Conservation (phyloP, 108 stramenopile species). For the Skeletonema marinoi region DNA sequence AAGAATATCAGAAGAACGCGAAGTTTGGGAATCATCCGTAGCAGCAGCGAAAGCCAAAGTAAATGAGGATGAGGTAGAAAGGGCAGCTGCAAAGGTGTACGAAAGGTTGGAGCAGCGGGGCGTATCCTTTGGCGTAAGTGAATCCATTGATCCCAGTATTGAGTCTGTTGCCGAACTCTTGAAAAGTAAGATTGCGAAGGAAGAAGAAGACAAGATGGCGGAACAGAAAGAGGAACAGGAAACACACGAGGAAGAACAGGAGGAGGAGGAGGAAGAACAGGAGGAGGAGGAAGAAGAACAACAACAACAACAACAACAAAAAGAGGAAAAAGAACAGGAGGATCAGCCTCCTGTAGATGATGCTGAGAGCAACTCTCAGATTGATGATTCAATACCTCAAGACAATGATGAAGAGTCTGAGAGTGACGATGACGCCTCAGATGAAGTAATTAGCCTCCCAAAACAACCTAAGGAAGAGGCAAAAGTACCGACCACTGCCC, state of each 20-base stretch:
- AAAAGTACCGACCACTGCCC: constrained; percentile 20
- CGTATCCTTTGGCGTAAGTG: constrained; percentile 22
- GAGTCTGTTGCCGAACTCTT: constrained; percentile 8
- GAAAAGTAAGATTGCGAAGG: not conserved
- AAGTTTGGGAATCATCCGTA: constrained; percentile 25
- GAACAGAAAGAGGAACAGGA: not conserved
- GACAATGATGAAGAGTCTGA: constrained; percentile 1
- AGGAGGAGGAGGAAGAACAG: not conserved
- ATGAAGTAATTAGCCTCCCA: not conserved
- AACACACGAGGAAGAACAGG: not conserved
- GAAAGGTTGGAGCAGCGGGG: constrained; percentile 30
- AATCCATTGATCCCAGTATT: constrained; percentile 14
- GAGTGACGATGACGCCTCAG: constrained; percentile 3
- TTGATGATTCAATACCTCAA: not conserved
- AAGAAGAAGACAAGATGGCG: not conserved
- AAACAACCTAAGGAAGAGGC: not conserved
- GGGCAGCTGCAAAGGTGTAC: constrained; percentile 39
- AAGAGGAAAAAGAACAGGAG: not conserved
- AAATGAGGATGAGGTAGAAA: constrained; percentile 29
- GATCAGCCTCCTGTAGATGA: not conserved
- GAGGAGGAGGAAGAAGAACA: not conserved
- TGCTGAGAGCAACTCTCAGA: not conserved
- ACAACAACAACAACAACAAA: not conserved
- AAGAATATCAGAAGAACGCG: constrained; percentile 24
- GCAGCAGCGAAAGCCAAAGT: not conserved